These are phyloP conservation scores for Syncephalastrum contaminatum DNA, from an alignment of 371 early-diverging fungal genomes.

Conservation along the genomic window DNA sequence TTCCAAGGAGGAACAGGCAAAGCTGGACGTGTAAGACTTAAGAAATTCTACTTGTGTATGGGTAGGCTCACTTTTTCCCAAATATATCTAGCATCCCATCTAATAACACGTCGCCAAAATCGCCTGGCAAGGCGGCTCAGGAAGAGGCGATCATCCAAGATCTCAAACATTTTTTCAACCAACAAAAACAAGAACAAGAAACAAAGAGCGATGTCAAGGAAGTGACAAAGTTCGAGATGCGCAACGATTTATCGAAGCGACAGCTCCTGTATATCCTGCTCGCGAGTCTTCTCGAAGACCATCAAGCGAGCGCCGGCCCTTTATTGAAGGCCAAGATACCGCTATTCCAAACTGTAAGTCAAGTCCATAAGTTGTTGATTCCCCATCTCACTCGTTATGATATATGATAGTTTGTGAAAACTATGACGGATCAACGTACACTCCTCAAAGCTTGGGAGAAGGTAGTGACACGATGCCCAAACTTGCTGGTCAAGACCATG, in stretches of 20 bases:
- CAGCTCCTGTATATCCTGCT: conserved; percentile 63
- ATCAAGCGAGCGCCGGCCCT: conserved; percentile 15
- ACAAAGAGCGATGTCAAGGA: conserved; percentile 53
- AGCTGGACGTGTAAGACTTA: conserved; percentile 40
- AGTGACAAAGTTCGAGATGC: conserved; percentile 73
- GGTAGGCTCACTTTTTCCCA: too few relatives aligned
- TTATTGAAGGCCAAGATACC: conserved; percentile 38
- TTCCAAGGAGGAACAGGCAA: conserved; percentile 62
- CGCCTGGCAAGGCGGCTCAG: conserved; percentile 29
- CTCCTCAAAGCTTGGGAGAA: conserved; percentile 69
- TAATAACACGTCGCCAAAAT: too few relatives aligned
- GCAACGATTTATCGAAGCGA: conserved; percentile 70
- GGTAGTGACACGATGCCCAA: conserved; percentile 50
- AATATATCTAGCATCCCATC: too few relatives aligned
- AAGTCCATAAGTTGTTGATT: too few relatives aligned
- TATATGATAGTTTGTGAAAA: conserved; percentile 59
- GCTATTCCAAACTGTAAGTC: conserved; percentile 58
- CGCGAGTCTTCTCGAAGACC: conserved; percentile 56
- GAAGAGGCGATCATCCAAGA: conserved; percentile 51
- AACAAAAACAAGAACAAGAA: conserved; percentile 23
- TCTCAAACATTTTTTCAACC: conserved; percentile 44
- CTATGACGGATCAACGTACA: conserved; percentile 55
- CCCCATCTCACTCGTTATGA: too few relatives aligned
- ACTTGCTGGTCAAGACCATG: conserved; percentile 50
- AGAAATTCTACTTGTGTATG: too few relatives aligned